phyloP scores from a whole-genome alignment of 2,329 filamentous ascomycete species.

The Trichoderma sp. region DNA sequence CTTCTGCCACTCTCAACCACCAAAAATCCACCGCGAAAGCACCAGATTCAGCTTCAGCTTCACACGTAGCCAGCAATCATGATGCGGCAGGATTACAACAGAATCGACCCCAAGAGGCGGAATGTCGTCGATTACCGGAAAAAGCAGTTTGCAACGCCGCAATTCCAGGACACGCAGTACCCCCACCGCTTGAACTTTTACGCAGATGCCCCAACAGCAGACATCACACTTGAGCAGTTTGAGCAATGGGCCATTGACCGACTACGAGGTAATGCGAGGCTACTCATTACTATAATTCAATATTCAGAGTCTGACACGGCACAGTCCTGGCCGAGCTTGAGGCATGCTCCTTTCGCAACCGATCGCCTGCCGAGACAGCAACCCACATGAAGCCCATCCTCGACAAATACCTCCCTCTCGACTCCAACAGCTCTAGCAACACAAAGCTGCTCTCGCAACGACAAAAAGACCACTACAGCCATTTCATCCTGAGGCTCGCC shows the following conservation, averaged over 20 bases:
- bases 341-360: conserved; percentile 93
- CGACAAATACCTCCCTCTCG: conserved; percentile 81
- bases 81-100: conserved; percentile 52
- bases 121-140: conserved; percentile 76
- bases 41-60: neutral
- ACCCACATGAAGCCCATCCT: conserved; percentile 82
- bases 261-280: conserved; percentile 60
- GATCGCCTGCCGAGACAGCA: conserved; percentile 75
- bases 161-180: conserved; percentile 77
- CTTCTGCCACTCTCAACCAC: neutral
- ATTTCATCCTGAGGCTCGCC: conserved; percentile 92
- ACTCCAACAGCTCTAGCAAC: conserved; percentile 66
- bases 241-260: conserved; percentile 98
- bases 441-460: conserved; percentile 66
- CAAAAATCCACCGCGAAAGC: neutral
- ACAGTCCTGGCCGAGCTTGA: conserved; percentile 84
- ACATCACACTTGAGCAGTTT: conserved; percentile 95
- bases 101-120: conserved; percentile 69
- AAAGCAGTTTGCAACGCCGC: conserved; percentile 77
- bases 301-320: neutral
- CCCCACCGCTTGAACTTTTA: conserved; percentile 91
- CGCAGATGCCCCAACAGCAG: conserved; percentile 78
- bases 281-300: neutral
- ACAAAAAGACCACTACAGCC: conserved; percentile 94
- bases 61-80: conserved; percentile 34